Evolutionary conservation across 2,329 filamentous ascomycete species (phyloP).

Genomic region (Diplocarpon mali): DNA sequence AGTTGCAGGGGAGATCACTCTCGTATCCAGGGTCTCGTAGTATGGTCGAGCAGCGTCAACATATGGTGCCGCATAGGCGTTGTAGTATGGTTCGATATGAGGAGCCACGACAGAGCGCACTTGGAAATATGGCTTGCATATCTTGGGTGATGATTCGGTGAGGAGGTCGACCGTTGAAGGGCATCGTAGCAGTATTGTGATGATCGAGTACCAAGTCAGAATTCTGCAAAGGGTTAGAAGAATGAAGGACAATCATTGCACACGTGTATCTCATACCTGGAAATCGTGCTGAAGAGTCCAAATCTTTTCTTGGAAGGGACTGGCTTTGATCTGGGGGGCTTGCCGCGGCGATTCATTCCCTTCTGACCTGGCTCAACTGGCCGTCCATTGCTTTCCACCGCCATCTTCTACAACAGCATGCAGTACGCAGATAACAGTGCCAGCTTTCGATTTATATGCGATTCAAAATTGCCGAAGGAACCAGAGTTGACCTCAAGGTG

Average conservation of each 20-base stretch:
- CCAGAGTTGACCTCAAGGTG: background rate
- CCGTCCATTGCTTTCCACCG: constrained; percentile 29
- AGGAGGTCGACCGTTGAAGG: constrained; percentile 59
- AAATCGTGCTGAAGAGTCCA: constrained; percentile 37
- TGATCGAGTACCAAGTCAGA: constrained; percentile 73
- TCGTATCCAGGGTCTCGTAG: constrained; percentile 48
- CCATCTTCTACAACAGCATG: constrained; percentile 27
- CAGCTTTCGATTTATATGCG: background rate
- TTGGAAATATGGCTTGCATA: constrained; percentile 77
- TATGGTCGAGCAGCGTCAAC: constrained; percentile 70
- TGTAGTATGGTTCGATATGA: constrained; percentile 75
- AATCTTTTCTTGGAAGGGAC: constrained; percentile 16
- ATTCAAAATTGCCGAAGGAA: background rate
- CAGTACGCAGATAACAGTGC: background rate
- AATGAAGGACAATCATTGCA: background rate
- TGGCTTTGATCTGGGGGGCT: constrained; percentile 26
- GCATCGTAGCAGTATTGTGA: constrained; percentile 74
- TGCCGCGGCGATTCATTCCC: constrained; percentile 32
- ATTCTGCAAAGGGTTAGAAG: constrained; percentile 41
- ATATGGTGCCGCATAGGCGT: constrained; percentile 73
- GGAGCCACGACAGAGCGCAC: constrained; percentile 54
- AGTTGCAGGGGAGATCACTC: constrained; percentile 58
- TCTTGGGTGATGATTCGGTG: constrained; percentile 55
- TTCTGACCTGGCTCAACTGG: constrained; percentile 25
- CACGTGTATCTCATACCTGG: constrained; percentile 36